Percentiles rank a stretch among this genome's conserved stretches.
Conservation (phyloP, 2,329 filamentous ascomycete genomes). For the Incumbomyces lentus region DNA sequence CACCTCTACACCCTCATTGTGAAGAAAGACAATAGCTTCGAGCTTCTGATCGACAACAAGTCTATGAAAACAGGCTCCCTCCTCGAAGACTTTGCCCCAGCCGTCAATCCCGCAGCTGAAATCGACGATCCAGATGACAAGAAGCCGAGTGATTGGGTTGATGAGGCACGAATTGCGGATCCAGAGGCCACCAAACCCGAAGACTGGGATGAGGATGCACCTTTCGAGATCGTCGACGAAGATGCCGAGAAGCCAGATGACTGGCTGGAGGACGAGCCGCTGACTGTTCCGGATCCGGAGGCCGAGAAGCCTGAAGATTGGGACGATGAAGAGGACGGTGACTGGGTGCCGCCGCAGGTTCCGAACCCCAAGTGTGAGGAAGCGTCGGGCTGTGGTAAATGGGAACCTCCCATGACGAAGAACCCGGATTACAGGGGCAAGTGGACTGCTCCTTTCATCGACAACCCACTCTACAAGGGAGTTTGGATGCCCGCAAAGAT, state of each 20-base stretch:
- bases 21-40: slow-evolving; percentile 89
- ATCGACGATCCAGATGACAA: slow-evolving; percentile 88
- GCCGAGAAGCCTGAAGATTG: slow-evolving; percentile 97
- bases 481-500: slow-evolving; percentile 92
- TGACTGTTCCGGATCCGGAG: slow-evolving; percentile 78
- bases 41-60: slow-evolving; percentile 85
- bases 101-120: slow-evolving; percentile 91
- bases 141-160: slow-evolving; percentile 95
- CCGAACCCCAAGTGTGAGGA: slow-evolving; percentile 95
- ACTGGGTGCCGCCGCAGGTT: slow-evolving; percentile 84
- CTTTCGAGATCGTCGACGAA: slow-evolving; percentile 90
- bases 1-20: slow-evolving; percentile 96
- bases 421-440: slow-evolving; percentile 99
- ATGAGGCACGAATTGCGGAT: slow-evolving; percentile 81
- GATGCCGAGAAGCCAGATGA: slow-evolving; percentile 84
- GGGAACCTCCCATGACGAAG: slow-evolving; percentile 82
- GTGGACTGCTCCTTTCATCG: slow-evolving; percentile 84
- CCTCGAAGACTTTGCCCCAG: slow-evolving; percentile 80
- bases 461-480: slow-evolving; percentile 98
- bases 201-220: slow-evolving; percentile 98
- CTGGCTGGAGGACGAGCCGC: slow-evolving; percentile 86
- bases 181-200: slow-evolving; percentile 92
- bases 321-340: slow-evolving; percentile 99
- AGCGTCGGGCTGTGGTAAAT: slow-evolving; percentile 84
- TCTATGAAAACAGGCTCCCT: slow-evolving; percentile 81